Base-by-base conservation (phyloP, 2,329 filamentous ascomycete species). In the Clonostachys chloroleuca region DNA sequence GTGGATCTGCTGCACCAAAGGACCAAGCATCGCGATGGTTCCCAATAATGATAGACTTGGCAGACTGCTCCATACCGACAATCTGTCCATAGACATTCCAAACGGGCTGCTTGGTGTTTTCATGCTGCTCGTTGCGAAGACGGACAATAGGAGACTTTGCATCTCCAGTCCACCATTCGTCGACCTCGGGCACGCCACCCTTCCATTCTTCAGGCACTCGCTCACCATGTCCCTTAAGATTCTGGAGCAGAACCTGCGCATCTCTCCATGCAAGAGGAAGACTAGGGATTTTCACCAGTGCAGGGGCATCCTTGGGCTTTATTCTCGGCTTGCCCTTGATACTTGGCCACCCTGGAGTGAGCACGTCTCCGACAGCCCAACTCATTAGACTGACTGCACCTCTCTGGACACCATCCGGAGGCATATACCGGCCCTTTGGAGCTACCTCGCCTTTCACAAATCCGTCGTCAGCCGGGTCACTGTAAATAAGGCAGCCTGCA, bases 1-100 rank as follows among this genome's bases (percentile, higher is more conserved):
- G 89, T 2, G 94, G 88, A 58, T 94, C 89, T 1, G 84, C 84
- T 24, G 90, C 89, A 47, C 94, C 94, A 59, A 94, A 89, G 45
- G 88, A 87, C 89, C 90, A 96, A 0, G 90, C 83, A 65, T 99
- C 94, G 17, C 94, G 89, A 62, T 96, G 92, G 65, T 92, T 96
- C 45, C 94, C 94, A 47, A 99, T 79, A 48, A 96, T 85, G 59
- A 97, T 84, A 48, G 86, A 87, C 67, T 95, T 92, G 50, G 87
- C 81, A 2, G 77, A 75, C 61, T 94, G 86, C 66, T 97, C 94
- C 48, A 89, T 75, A n/a, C 94, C 94, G 12, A 77, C 70, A 45
- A 99, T 92, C 47, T 84, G 80, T 34, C 89, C 92, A 58, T 96
- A 83, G 1, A 97, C 83, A 59, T 99, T 99, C 80, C 89, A 96